These are phyloP conservation scores for Prinsepia uniflora DNA, from an alignment of 306 rosid species.

Conservation along the genomic window DNA sequence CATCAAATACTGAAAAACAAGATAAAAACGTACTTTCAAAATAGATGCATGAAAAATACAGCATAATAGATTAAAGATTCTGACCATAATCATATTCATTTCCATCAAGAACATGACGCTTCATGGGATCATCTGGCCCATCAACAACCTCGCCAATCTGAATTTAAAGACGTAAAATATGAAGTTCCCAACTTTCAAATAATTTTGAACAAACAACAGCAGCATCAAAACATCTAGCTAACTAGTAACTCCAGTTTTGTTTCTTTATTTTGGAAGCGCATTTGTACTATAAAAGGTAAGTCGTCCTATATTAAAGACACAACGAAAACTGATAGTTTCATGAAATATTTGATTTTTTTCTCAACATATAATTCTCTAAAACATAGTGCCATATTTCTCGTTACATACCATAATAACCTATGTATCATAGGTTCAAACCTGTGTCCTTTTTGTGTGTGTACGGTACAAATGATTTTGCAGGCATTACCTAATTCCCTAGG, in stretches of 20 bases:
- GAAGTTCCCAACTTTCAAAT: neutral
- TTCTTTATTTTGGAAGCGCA: conserved; percentile 1
- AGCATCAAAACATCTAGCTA: conserved; percentile 5
- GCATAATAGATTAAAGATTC: conserved; percentile 27
- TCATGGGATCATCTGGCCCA: conserved; percentile 70
- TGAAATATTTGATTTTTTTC: neutral
- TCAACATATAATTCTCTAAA: neutral
- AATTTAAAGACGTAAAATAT: neutral
- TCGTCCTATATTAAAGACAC: neutral
- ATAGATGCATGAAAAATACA: conserved; percentile 10
- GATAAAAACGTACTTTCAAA: conserved; percentile 19
- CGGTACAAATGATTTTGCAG: neutral
- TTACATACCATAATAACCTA: neutral
- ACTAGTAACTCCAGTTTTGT: neutral
- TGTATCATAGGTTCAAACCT: neutral
- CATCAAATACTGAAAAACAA: conserved; percentile 78
- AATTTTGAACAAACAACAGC: neutral
- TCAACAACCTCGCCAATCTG: conserved; percentile 99
- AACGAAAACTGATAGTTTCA: neutral
- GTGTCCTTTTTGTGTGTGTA: neutral
- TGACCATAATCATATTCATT: conserved; percentile 79
- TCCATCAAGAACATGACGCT: conserved; percentile 66
- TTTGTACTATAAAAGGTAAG: neutral
- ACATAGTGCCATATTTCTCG: neutral
- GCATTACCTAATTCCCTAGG: neutral